Conservation (phyloP, 1,284 basidiomycete genomes). For the Agroathelia rolfsii region DNA sequence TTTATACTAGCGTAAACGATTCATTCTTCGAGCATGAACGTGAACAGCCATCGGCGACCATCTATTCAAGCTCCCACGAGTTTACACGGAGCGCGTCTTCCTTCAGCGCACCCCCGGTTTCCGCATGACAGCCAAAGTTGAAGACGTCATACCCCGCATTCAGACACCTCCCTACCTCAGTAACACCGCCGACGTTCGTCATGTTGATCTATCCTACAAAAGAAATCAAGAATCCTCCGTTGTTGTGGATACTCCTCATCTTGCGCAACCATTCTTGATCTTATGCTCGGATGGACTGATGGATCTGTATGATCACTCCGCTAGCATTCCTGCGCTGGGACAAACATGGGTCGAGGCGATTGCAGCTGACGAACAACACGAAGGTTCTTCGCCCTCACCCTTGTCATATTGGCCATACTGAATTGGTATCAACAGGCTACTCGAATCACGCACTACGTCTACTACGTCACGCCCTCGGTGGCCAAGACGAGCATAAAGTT, state of each 20-base stretch:
- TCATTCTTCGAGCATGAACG: neutral
- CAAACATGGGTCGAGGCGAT: constrained; percentile 4
- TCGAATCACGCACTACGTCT: constrained; percentile 17
- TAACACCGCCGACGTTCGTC: constrained; percentile 18
- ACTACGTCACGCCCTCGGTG: constrained; percentile 19
- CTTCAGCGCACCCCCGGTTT: constrained; percentile 18
- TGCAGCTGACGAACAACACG: neutral
- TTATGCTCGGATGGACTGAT: constrained; percentile 16
- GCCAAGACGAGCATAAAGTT: constrained; percentile 13
- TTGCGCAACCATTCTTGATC: no score
- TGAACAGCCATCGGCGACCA: constrained; percentile 26
- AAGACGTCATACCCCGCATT: constrained; percentile 17
- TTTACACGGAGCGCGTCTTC: constrained; percentile 25
- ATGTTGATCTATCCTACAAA: constrained; percentile 11
- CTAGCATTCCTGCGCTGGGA: constrained; percentile 2
- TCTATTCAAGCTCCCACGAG: constrained; percentile 24
- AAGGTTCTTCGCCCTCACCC: no score
- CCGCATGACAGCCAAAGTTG: constrained; percentile 9
- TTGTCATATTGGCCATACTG: no score
- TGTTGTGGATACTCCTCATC: no score
- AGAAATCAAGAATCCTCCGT: constrained; percentile 4
- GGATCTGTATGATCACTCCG: constrained; percentile 11
- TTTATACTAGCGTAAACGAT: neutral
- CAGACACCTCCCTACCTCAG: constrained; percentile 24
- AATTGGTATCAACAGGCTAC: neutral